Percentiles rank a stretch among this genome's conserved stretches.
Evolutionary conservation across 2,329 filamentous ascomycete species (phyloP).

Genomic region (Calonectria hawksworthii): DNA sequence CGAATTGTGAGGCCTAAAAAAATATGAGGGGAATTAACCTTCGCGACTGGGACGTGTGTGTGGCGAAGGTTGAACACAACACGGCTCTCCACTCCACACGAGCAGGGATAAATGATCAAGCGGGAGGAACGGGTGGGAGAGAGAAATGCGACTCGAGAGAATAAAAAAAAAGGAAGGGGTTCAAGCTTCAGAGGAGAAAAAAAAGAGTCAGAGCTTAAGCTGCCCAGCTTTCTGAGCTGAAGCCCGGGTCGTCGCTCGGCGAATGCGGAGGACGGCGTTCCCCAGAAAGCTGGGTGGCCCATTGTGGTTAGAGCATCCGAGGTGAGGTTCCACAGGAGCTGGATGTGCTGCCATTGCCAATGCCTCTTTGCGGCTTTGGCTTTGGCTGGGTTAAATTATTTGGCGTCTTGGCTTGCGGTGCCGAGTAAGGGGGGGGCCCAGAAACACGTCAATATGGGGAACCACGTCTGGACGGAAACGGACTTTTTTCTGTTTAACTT

Average conservation of each 20-base stretch:
- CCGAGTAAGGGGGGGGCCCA: background rate
- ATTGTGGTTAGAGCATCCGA: constrained; percentile 23
- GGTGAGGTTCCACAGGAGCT: constrained; percentile 6
- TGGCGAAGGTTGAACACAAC: background rate
- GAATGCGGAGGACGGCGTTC: constrained; percentile 27
- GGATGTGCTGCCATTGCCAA: background rate
- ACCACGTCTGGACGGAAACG: background rate
- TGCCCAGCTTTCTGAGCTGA: constrained; percentile 7
- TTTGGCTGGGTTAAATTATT: background rate
- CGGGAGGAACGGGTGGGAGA: background rate
- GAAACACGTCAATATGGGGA: background rate
- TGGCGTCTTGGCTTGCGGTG: background rate
- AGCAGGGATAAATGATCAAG: constrained; percentile 5
- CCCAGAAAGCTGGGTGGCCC: constrained; percentile 19
- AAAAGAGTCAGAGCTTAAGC: background rate
- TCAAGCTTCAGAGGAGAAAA: background rate
- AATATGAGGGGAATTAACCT: background rate
- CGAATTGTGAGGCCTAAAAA: background rate
- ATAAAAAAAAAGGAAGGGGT: constrained; percentile 1
- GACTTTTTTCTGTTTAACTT: too few relatives aligned
- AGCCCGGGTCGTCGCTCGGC: constrained; percentile 13
- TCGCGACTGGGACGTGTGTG: background rate
- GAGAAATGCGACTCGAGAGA: background rate
- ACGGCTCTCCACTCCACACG: background rate
- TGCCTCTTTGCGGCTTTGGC: background rate